Evolutionary conservation across 139 green algal species (phyloP), one percentile per base, ranked within the genome.

Genomic region (Ostreobium quekettii): DNA sequence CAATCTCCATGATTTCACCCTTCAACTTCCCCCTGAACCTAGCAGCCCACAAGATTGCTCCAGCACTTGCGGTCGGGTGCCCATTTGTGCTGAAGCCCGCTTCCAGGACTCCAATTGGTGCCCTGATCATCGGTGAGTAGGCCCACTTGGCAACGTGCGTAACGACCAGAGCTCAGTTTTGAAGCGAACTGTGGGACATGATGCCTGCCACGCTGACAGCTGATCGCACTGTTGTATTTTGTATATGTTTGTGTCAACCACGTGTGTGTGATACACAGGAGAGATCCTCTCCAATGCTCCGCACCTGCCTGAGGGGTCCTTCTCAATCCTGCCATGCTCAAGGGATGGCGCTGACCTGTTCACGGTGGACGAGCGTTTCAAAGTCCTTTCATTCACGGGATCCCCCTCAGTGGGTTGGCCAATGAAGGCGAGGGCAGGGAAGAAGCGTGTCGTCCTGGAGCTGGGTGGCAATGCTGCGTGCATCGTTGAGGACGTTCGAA

Each of bases 11-110:
- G 59, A 66, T 66, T 46, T 66, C 59, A 6, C 59, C 59, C 7
- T 66, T 66, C 32, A 66, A 66, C 32, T 66, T 66, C 47, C 59
- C 59, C 29, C 47, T 66, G 59, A 66, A 66, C 47, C 32, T 66
- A n/a, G 59, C 59, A 32, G 59, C 59, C 19, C 59, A 66, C 30
- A 66, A 66, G 26, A 42, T 66, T 66, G 59, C 59, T 42, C 59
- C 59, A 32, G 59, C 59, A 15, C 47, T 66, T 11, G 59, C 59
- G 26, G 59, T 66, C 15, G 59, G 59, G 5, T 66, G 59, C 32
- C 59, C 59, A 4, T 66, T 66, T 66, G 59, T 66, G 11, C 11
- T 66, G 29, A 66, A 66, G 47, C 59, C 59, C 6, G 59, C 59
- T 47, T 66, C 59, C 7, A 7, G 59, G 26, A 66, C 59, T 24